Percentiles rank a stretch among this genome's conserved stretches.
Conservation (phyloP, 306 rosid species). For the Vachellia collinsii region DNA sequence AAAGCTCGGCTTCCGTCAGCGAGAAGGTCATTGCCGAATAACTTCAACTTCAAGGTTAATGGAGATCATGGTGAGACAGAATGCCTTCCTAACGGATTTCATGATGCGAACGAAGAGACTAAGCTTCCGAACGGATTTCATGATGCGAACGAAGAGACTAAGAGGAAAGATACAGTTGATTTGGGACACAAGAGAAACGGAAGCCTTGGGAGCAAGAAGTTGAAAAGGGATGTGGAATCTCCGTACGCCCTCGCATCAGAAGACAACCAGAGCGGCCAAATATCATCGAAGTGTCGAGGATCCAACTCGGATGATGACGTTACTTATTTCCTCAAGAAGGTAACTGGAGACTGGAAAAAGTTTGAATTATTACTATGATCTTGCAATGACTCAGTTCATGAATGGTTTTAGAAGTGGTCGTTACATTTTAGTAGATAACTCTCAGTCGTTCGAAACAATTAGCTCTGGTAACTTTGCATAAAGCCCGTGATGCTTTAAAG, state of each 20-base stretch:
- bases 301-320: constrained; percentile 56
- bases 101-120: too few relatives aligned
- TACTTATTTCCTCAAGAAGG: constrained; percentile 82
- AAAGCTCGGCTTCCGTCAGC: constrained; percentile 81
- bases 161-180: constrained; percentile 59
- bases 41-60: constrained; percentile 64
- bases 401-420: constrained; percentile 22
- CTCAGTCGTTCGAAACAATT: constrained; percentile 15
- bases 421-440: neutral
- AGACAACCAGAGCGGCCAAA: constrained; percentile 31
- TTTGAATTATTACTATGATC: neutral
- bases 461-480: constrained; percentile 6
- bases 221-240: constrained; percentile 65
- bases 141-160: constrained; percentile 47
- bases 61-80: constrained; percentile 34
- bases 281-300: constrained; percentile 34
- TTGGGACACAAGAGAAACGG: constrained; percentile 40
- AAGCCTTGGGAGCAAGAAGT: constrained; percentile 65
- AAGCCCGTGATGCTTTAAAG: neutral
- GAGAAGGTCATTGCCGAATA: constrained; percentile 72
- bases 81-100: too few relatives aligned
- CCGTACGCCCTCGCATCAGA: constrained; percentile 53
- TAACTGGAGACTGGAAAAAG: constrained; percentile 31
- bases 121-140: constrained; percentile 38
- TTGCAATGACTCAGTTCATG: constrained; percentile 4